These are phyloP conservation scores for Castanea sativa DNA, from an alignment of 306 rosid species.

Conservation along the genomic window DNA sequence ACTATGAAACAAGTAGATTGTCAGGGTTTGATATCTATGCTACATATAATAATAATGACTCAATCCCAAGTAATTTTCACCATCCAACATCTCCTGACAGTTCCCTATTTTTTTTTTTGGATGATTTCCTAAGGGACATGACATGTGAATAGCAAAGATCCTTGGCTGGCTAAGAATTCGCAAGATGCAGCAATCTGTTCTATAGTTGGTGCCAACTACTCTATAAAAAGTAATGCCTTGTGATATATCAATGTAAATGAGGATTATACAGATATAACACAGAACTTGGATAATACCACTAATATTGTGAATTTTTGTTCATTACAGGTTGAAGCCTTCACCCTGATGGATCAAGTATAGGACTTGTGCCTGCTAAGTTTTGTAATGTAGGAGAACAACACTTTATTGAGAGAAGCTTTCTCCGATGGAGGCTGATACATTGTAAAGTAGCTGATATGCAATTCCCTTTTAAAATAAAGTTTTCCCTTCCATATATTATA, in stretches of 20 bases:
- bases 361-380: conserved; percentile 44
- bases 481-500: background rate
- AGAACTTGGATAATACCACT: conserved; percentile 10
- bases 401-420: conserved; percentile 33
- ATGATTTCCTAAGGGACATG: conserved; percentile 10
- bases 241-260: conserved; percentile 1
- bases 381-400: conserved; percentile 40
- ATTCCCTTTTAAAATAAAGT: conserved; percentile 16
- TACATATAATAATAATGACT: background rate
- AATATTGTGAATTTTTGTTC: conserved; percentile 22
- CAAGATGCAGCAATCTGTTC: conserved; percentile 21
- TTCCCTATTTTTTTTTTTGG: background rate
- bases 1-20: background rate
- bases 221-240: conserved; percentile 17
- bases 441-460: conserved; percentile 48
- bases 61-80: background rate
- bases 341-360: conserved; percentile 8
- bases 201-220: conserved; percentile 19
- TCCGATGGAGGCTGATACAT: conserved; percentile 29
- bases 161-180: conserved; percentile 4
- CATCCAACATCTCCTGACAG: conserved; percentile 1
- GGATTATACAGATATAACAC: conserved; percentile 6
- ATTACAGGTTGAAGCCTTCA: conserved; percentile 46
- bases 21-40: background rate
- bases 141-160: background rate